These are phyloP conservation scores for Raffaelea arxii DNA, from an alignment of 2,329 filamentous ascomycete species.

Conservation along the genomic window DNA sequence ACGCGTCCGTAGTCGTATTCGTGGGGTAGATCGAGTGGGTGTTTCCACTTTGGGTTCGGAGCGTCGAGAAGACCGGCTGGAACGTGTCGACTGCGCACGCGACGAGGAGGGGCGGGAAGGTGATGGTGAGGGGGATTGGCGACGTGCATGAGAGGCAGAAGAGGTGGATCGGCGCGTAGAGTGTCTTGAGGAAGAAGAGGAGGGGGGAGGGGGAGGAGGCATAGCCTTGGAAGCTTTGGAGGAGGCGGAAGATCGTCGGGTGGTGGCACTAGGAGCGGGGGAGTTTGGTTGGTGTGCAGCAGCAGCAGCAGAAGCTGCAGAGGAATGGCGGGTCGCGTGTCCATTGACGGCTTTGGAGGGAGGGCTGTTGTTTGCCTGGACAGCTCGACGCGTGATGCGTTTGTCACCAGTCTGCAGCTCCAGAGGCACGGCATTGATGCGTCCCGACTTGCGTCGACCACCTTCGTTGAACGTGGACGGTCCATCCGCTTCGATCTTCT, in stretches of 20 bases:
- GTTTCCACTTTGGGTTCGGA: constrained; percentile 7
- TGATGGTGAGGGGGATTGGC: constrained; percentile 24
- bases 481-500: constrained; percentile 71
- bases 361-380: constrained; percentile 26
- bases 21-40: constrained; percentile 25
- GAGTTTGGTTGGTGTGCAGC: background rate
- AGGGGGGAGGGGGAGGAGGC: background rate
- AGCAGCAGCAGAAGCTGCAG: background rate
- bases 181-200: constrained; percentile 11
- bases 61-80: constrained; percentile 9
- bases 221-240: constrained; percentile 1
- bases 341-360: constrained; percentile 10
- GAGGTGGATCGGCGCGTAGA: constrained; percentile 2
- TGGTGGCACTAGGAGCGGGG: background rate
- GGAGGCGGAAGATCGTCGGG: constrained; percentile 7
- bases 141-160: constrained; percentile 5
- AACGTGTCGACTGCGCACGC: constrained; percentile 20
- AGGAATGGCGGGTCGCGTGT: constrained; percentile 12
- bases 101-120: constrained; percentile 34
- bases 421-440: constrained; percentile 47
- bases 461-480: constrained; percentile 74
- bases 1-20: constrained; percentile 40
- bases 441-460: constrained; percentile 59
- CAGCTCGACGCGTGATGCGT: constrained; percentile 38
- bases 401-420: constrained; percentile 43